Base-by-base conservation (phyloP, 2,329 filamentous ascomycete species). In the Teratosphaeria nubilosa region DNA sequence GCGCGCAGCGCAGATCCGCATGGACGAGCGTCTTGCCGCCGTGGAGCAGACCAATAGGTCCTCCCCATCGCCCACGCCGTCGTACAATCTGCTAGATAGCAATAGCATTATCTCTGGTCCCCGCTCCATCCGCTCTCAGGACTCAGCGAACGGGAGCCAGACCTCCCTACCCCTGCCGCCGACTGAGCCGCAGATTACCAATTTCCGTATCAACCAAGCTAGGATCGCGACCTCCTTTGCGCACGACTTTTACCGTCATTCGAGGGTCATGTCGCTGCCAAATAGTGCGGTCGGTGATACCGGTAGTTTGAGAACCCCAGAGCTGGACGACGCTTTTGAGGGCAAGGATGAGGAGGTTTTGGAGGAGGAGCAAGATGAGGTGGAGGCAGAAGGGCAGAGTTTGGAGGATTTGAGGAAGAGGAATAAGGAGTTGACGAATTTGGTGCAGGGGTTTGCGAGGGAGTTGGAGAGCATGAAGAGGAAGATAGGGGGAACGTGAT, bases 171-270 rank as follows among this genome's bases (percentile, higher is more conserved):
- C 41, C 22, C 41, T 48, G 16, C 41, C 20, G 41, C 41, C n/a
- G 41, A 48, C n/a, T 10, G 45, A 30, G 50, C 32, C 22, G 24
- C 16, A 20, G 30, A 24, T 20, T 13, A 50, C 55, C 22, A 50
- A 59, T 31, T 51, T 45, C 56, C 54, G 52, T 55, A 54, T 5
- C 5, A 54, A 53, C 20, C 55, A 53, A 34, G 55, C 58, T 37
- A 60, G 65, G 24, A 53, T 67, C 37, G 60, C 65, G 1, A 67
- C 66, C 1, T 51, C 31, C 20, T 55, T 59, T 14, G 66, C 66
- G 1, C 62, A 61, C 53, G 63, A 67, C 14, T 68, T 63, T 56
- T 68, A 67, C 30, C 60, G 61, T 14, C 51, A 14, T 9, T 30
- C 32, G 20, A 55, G 45, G 22, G 13, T 54, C n/a, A 11, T 20